Conservation (phyloP, 192 early-diverging fungal genomes). For the Coemansia sp. region DNA sequence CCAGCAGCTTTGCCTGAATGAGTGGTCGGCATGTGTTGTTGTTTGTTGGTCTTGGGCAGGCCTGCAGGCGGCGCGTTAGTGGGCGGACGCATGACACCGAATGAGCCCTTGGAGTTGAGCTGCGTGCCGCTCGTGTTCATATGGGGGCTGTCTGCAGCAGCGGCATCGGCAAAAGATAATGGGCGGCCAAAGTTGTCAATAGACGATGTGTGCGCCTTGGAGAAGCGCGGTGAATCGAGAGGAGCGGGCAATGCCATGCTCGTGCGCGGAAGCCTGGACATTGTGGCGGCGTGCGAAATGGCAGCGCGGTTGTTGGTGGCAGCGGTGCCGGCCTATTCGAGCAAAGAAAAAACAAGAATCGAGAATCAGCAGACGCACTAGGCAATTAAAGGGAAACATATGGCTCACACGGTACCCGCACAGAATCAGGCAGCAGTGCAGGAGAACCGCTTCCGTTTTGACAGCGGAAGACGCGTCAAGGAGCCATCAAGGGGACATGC, state of each 20-base stretch:
- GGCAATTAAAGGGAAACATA: too few species aligned
- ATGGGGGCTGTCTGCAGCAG: neutral
- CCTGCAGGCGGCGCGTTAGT: constrained; percentile 4
- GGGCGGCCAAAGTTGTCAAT: constrained; percentile 14
- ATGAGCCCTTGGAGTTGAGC: constrained; percentile 27
- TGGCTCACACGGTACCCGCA: too few species aligned
- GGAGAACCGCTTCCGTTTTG: too few species aligned
- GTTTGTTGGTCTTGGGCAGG: neutral
- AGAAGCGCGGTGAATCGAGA: constrained; percentile 17
- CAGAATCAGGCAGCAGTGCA: too few species aligned
- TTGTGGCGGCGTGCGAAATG: constrained; percentile 3
- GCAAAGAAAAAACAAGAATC: neutral
- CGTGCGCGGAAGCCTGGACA: constrained; percentile 13
- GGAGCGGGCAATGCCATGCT: constrained; percentile 20
- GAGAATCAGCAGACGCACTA: too few species aligned
- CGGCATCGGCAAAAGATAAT: constrained; percentile 9
- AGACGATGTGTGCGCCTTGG: constrained; percentile 22
- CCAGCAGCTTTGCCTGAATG: constrained; percentile 6
- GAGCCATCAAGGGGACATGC: too few species aligned
- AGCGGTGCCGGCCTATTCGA: neutral
- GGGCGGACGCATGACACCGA: constrained; percentile 6
- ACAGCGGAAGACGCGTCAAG: too few species aligned
- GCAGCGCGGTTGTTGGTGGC: neutral
- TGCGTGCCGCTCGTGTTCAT: constrained; percentile 3
- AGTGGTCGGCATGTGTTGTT: constrained; percentile 10